Conservation (phyloP, 2,329 filamentous ascomycete species). For the Pochonia chlamydosporia region DNA sequence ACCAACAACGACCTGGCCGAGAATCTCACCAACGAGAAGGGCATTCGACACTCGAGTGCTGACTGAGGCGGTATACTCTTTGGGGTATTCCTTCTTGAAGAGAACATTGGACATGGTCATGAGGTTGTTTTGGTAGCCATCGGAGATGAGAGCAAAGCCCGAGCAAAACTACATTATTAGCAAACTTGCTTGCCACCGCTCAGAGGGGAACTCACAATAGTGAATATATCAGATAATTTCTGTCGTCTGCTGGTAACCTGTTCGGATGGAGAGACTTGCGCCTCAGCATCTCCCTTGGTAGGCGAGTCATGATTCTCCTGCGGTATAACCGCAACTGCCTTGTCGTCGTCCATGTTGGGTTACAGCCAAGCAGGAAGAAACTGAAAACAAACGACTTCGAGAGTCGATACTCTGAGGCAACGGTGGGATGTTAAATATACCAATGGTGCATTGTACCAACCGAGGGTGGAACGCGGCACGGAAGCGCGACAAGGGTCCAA, state of each 20-base stretch:
- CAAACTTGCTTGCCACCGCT: too few relatives aligned
- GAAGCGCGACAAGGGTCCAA: too few relatives aligned
- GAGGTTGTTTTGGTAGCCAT: slow-evolving; percentile 32
- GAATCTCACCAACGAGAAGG: slow-evolving; percentile 35
- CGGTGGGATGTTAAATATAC: too few relatives aligned
- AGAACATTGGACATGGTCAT: slow-evolving; percentile 28
- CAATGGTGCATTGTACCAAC: too few relatives aligned
- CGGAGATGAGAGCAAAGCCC: slow-evolving; percentile 28
- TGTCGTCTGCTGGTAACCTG: slow-evolving; percentile 10
- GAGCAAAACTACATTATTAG: slow-evolving; percentile 16
- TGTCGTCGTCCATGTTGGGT: neutral
- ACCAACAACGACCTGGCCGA: slow-evolving; percentile 34
- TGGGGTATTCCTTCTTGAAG: slow-evolving; percentile 25
- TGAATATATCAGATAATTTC: slow-evolving; percentile 19
- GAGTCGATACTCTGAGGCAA: too few relatives aligned
- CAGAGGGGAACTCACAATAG: slow-evolving; percentile 14
- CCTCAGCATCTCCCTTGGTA: neutral
- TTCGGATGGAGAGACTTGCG: neutral
- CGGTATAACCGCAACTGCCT: neutral
- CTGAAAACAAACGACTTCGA: too few relatives aligned
- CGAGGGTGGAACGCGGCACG: too few relatives aligned
- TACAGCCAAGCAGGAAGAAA: neutral
- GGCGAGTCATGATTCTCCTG: neutral
- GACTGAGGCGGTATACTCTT: slow-evolving; percentile 28
- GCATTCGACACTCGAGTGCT: slow-evolving; percentile 36